Conservation (phyloP, 805 yeast genomes). For the Blastobotrys muscicola region DNA sequence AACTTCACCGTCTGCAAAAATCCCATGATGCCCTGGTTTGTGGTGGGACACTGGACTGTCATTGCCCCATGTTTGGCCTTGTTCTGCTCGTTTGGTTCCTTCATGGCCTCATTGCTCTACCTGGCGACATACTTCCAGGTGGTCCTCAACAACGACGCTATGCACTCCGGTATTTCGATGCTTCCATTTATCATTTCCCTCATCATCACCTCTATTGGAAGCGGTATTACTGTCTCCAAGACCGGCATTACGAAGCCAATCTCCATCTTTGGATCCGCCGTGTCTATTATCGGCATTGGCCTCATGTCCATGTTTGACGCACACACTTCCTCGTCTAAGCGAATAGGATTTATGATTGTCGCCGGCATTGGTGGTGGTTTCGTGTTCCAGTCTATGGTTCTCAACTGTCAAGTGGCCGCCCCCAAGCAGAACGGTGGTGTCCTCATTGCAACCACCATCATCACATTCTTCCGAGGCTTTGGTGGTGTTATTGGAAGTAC, state of each 20-base stretch:
- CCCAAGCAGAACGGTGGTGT: slow-evolving; percentile 43
- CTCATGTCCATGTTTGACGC: slow-evolving; percentile 32
- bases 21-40: slow-evolving; percentile 24
- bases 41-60: slow-evolving; percentile 7
- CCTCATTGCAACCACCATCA: slow-evolving; percentile 38
- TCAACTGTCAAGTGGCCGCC: slow-evolving; percentile 40
- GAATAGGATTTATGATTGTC: slow-evolving; percentile 39
- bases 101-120: slow-evolving; percentile 36
- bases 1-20: slow-evolving; percentile 32
- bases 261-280: slow-evolving; percentile 27
- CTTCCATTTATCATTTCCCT: slow-evolving; percentile 37
- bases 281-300: slow-evolving; percentile 39
- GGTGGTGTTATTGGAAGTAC: slow-evolving; percentile 37
- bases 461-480: slow-evolving; percentile 36
- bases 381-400: slow-evolving; percentile 34
- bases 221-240: slow-evolving; percentile 37
- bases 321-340: slow-evolving; percentile 27
- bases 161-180: slow-evolving; percentile 33
- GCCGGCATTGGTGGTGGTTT: slow-evolving; percentile 40
- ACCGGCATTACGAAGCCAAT: slow-evolving; percentile 37
- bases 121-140: slow-evolving; percentile 41
- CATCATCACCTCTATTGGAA: slow-evolving; percentile 32
- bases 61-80: slow-evolving; percentile 28
- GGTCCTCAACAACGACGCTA: slow-evolving; percentile 31
- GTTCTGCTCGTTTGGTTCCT: slow-evolving; percentile 39